phyloP scores from a whole-genome alignment of 2,329 filamentous ascomycete species.

The Leptographium lundbergii region DNA sequence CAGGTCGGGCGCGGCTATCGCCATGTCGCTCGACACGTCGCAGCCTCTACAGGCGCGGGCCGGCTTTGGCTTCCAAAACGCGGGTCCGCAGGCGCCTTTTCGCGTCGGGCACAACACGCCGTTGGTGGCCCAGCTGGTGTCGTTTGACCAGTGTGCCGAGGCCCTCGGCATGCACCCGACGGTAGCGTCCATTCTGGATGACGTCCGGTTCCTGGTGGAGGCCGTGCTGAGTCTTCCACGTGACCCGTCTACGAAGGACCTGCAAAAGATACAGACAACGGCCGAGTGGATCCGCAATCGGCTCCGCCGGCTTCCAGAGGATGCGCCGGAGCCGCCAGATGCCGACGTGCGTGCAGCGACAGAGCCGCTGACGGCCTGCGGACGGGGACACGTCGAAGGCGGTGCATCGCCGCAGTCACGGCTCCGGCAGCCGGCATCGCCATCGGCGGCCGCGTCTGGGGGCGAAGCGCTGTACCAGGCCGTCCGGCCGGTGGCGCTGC shows the following conservation, averaged over 20 bases:
- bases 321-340: constrained; percentile 2
- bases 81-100: constrained; percentile 23
- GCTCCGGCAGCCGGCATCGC: too few relatives aligned
- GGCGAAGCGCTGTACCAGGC: constrained; percentile 26
- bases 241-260: constrained; percentile 21
- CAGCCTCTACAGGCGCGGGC: constrained; percentile 26
- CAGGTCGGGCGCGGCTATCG: constrained; percentile 34
- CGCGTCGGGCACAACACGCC: constrained; percentile 34
- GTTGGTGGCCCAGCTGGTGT: constrained; percentile 27
- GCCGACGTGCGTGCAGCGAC: too few relatives aligned
- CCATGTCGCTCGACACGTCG: constrained; percentile 31
- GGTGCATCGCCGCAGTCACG: too few relatives aligned
- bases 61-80: constrained; percentile 29
- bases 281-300: constrained; percentile 27
- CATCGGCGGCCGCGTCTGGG: too few relatives aligned
- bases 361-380: too few relatives aligned
- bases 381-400: too few relatives aligned
- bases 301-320: constrained; percentile 19
- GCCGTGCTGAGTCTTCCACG: constrained; percentile 27
- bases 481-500: constrained; percentile 30
- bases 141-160: constrained; percentile 28
- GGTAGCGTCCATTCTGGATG: constrained; percentile 37
- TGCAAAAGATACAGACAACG: constrained; percentile 25
- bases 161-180: constrained; percentile 30
- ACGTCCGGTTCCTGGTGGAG: constrained; percentile 34